Evolutionary conservation across 306 rosid species (phyloP).

Genomic region (Oxytropis ochrocephala): DNA sequence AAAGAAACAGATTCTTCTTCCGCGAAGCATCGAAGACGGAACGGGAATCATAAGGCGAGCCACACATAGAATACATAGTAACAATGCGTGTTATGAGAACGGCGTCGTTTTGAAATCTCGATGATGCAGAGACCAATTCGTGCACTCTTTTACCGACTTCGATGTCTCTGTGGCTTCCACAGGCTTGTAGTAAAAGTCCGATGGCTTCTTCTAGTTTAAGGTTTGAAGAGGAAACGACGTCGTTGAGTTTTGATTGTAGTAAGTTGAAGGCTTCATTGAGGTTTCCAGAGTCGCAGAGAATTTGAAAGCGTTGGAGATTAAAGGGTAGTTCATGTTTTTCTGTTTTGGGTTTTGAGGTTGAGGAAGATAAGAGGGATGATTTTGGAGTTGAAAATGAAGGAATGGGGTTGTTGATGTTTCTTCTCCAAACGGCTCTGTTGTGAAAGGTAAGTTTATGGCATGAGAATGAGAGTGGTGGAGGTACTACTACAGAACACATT

Average conservation of each 20-base stretch:
- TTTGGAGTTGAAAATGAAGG: conserved; percentile 25
- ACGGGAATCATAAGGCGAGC: conserved; percentile 49
- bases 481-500: conserved; percentile 37
- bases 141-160: conserved; percentile 54
- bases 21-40: conserved; percentile 36
- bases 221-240: conserved; percentile 13
- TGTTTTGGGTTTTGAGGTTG: conserved; percentile 18
- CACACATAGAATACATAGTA: conserved; percentile 68
- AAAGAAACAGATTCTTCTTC: conserved; percentile 46
- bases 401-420: not conserved
- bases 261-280: conserved; percentile 46
- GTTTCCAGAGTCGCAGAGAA: conserved; percentile 45
- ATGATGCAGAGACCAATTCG: conserved; percentile 33
- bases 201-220: conserved; percentile 14
- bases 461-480: conserved; percentile 30
- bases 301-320: conserved; percentile 31
- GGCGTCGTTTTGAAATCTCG: conserved; percentile 36
- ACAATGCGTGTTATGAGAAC: conserved; percentile 64
- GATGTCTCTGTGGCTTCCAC: conserved; percentile 42
- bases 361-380: conserved; percentile 25
- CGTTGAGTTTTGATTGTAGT: conserved; percentile 30
- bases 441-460: not conserved
- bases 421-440: not conserved
- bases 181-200: conserved; percentile 43
- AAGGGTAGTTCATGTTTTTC: not conserved